Percentiles rank a stretch among this genome's conserved stretches.
Conservation (phyloP, 352 stramenopile genomes). For the Elongisporangium senticosum region DNA sequence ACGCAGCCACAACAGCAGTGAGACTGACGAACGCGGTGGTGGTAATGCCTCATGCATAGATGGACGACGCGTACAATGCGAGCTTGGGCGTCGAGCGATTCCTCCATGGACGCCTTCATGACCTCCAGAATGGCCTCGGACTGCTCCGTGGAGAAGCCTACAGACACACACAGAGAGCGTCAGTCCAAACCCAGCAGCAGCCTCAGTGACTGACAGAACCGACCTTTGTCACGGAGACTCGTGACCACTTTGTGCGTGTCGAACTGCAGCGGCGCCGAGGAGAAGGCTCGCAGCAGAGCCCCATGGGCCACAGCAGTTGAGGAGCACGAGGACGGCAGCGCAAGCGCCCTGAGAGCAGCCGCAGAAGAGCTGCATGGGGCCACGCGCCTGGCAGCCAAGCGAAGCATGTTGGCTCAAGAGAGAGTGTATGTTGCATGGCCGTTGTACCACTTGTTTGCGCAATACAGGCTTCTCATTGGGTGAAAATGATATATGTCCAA, state of each 20-base stretch:
- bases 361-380: not conserved
- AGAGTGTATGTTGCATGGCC: not conserved
- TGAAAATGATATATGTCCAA: not conserved
- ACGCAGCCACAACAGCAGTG: too few relatives aligned
- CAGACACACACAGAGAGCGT: not conserved
- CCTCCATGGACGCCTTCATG: constrained; percentile 77
- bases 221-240: constrained; percentile 69
- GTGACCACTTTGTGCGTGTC: constrained; percentile 73
- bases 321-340: not conserved
- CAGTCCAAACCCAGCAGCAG: not conserved
- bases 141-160: constrained; percentile 66
- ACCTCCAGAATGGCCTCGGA: constrained; percentile 77
- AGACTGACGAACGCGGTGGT: not conserved
- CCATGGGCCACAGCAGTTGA: not conserved
- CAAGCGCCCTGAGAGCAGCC: too few relatives aligned
- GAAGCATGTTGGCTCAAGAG: not conserved
- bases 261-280: constrained; percentile 16
- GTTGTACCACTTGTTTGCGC: not conserved
- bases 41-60: not conserved
- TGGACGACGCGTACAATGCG: constrained; percentile 39
- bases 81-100: constrained; percentile 67
- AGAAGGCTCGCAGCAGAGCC: constrained; percentile 6
- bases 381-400: not conserved
- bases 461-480: not conserved
- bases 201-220: not conserved